Evolutionary conservation across 169 alveolate species (phyloP).

Genomic region (Theileria sp.): DNA sequence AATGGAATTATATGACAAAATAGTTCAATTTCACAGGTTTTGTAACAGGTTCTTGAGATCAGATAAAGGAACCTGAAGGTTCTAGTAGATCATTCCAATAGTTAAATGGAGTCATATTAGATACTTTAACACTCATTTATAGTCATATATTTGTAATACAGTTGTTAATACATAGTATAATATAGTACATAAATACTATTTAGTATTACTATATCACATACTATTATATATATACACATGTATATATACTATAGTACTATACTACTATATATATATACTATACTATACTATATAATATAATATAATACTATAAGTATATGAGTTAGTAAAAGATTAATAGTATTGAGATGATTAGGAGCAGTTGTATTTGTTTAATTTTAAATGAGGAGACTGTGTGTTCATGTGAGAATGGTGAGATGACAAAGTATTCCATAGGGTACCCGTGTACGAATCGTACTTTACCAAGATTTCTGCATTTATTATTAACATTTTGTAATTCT

Average conservation of each 20-base stretch:
- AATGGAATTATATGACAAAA: too few species aligned
- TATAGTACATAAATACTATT: too few species aligned
- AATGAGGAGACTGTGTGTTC: background rate
- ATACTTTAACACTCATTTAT: too few species aligned
- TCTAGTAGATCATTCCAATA: too few species aligned
- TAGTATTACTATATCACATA: too few species aligned
- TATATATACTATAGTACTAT: background rate
- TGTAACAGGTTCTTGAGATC: too few species aligned
- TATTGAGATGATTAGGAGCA: background rate
- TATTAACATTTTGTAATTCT: constrained; percentile 73
- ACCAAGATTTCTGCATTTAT: constrained; percentile 69
- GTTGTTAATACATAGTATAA: too few species aligned
- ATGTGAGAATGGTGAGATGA: constrained; percentile 62
- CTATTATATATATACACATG: background rate
- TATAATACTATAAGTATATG: background rate
- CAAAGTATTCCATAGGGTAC: constrained; percentile 78
- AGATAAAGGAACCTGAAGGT: too few species aligned
- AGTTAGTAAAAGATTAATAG: constrained; percentile 3
- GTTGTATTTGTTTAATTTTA: background rate
- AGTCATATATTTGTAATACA: too few species aligned
- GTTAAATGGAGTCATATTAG: too few species aligned
- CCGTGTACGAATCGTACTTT: constrained; percentile 78
- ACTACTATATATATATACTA: background rate
- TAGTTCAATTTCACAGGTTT: too few species aligned
- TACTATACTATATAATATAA: too few species aligned